Evolutionary conservation across 2,329 filamentous ascomycete genomes (phyloP), one percentile per base, ranked within the genome.

Genomic region (Trichoderma sp.): DNA sequence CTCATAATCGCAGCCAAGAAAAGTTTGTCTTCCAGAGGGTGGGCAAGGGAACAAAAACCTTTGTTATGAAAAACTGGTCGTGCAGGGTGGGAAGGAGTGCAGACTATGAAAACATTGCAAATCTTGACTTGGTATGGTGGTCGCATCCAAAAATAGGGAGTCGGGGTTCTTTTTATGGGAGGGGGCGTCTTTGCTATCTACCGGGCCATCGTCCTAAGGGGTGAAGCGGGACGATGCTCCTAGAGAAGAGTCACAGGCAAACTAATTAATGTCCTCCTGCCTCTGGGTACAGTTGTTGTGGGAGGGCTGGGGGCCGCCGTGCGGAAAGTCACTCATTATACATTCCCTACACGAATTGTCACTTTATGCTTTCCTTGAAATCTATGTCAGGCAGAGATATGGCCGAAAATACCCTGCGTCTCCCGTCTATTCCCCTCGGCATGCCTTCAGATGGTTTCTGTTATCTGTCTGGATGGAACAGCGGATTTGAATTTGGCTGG

Each of bases 1-100:
- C 74, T 78, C 77, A 73, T 80, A 80, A 80, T 81, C 73, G 72
- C 75, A 74, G 74, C 72, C 77, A 76, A 74, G 75, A 76, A 76
- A 78, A 75, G 73, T 74, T 78, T 77, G 76, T 74, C 74, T 75
- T 76, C 71, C 71, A 70, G 72, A 74, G 73, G 61, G 74, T 72
- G 74, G 74, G 75, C 69, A 74, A 74, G 73, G 71, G 75, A 75
- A 77, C 33, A 35, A 43, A 31, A 78, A 77, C 74, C 40, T 73
- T 76, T 74, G 75, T 78, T 77, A 77, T 75, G 78, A 79, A 78
- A 71, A 74, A 76, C 52, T 76, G 75, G 78, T 79, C 76, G 72
- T 75, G 76, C 77, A 76, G 72, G 68, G 73, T 65, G 73, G 76
- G 21, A 61, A 53, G 74, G 74, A 70, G 73, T 74, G 77, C 77